phyloP scores from a whole-genome alignment of 495 filamentous ascomycete genomes.

The Penicillium egyptiacum region DNA sequence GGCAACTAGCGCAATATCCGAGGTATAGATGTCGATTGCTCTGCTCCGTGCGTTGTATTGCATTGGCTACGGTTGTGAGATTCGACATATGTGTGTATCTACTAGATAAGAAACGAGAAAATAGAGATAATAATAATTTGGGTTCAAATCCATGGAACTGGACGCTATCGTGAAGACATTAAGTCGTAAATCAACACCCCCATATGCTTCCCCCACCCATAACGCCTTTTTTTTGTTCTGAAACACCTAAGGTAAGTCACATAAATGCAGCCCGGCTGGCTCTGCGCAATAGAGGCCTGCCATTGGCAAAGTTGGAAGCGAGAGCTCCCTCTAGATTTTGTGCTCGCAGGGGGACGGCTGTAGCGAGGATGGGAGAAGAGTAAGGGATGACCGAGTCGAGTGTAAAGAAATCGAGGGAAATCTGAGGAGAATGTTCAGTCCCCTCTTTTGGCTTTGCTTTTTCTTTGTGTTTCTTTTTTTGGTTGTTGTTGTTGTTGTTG shows the following conservation, averaged over 20 bases:
- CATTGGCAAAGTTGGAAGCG: conserved; percentile 2
- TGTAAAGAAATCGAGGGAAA: neutral
- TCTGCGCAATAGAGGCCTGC: conserved; percentile 6
- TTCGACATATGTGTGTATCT: neutral
- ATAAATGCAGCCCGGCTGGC: conserved; percentile 11
- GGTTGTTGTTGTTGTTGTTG: neutral
- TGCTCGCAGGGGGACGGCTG: conserved; percentile 10
- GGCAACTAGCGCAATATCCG: conserved; percentile 38
- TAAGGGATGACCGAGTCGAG: neutral
- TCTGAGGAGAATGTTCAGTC: neutral
- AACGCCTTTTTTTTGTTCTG: conserved; percentile 9
- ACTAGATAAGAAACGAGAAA: neutral
- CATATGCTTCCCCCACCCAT: conserved; percentile 12
- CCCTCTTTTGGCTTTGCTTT: neutral
- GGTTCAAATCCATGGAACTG: conserved; percentile 1
- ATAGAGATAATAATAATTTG: conserved; percentile 6
- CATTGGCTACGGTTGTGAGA: neutral
- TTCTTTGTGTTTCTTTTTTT: neutral
- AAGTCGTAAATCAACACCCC: conserved; percentile 13
- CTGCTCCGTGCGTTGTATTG: neutral
- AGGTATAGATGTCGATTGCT: conserved; percentile 12
- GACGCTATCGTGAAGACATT: conserved; percentile 14
- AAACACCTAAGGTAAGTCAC: conserved; percentile 2
- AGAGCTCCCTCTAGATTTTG: neutral
- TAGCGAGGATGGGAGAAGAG: neutral